Evolutionary conservation across 106 monocot genomes (phyloP).

Genomic region (Acorus calamus): DNA sequence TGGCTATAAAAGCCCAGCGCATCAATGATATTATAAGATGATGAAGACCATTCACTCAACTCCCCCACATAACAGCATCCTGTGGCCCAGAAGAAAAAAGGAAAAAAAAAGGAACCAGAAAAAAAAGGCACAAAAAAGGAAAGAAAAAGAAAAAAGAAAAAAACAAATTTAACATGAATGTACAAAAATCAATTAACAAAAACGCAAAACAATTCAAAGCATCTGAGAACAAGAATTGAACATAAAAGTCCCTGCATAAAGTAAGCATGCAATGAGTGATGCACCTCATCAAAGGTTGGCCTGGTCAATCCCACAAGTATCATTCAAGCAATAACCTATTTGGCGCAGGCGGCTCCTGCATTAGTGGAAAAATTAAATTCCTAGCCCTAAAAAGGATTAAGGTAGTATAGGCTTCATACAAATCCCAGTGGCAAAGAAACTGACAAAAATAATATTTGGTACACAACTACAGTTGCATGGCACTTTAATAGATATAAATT

Average conservation of each 20-base stretch:
- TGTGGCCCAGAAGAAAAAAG: conserved; percentile 22
- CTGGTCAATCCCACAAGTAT: conserved; percentile 21
- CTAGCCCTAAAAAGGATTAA: conserved; percentile 1
- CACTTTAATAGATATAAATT: conserved; percentile 2
- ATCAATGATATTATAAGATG: conserved; percentile 9
- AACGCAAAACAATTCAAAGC: conserved; percentile 1
- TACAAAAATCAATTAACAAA: conserved; percentile 1
- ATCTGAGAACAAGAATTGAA: neutral
- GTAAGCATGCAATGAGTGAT: conserved; percentile 4
- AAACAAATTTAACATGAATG: conserved; percentile 1
- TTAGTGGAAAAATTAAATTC: conserved; percentile 33
- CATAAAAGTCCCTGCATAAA: conserved; percentile 10
- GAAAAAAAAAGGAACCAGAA: conserved; percentile 9
- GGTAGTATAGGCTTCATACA: conserved; percentile 3
- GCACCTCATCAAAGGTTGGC: conserved; percentile 54
- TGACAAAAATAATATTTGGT: neutral
- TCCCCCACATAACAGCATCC: conserved; percentile 13
- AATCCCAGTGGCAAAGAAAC: conserved; percentile 1
- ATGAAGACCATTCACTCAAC: conserved; percentile 4
- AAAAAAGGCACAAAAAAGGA: conserved; percentile 5
- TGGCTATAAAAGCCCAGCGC: conserved; percentile 1
- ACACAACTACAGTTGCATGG: neutral
- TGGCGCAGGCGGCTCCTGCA: conserved; percentile 39
- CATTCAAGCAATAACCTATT: conserved; percentile 18
- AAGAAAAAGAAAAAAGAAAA: conserved; percentile 13